Evolutionary conservation across 2,329 filamentous ascomycete genomes (phyloP).

Genomic region (Diaporthe humulicola): DNA sequence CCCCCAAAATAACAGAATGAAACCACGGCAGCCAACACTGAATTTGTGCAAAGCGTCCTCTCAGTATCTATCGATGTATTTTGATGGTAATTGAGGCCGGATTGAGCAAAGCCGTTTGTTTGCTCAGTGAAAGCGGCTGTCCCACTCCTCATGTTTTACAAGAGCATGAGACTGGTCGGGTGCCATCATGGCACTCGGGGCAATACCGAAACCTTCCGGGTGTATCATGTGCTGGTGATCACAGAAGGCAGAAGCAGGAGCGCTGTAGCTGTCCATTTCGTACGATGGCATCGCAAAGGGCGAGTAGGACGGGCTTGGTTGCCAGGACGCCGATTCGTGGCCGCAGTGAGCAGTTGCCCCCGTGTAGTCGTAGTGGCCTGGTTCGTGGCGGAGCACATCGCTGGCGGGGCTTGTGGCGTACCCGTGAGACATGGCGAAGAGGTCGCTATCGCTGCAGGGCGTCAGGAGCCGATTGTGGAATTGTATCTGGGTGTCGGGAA

Average conservation of each 20-base stretch:
- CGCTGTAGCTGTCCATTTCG: conserved; percentile 47
- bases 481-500: conserved; percentile 46
- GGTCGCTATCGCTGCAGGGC: conserved; percentile 66
- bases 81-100: too few relatives aligned
- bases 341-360: conserved; percentile 45
- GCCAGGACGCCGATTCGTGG: conserved; percentile 48
- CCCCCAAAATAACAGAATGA: not conserved
- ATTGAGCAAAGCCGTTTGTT: not conserved
- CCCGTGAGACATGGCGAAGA: conserved; percentile 47
- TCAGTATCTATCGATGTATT: not conserved
- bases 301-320: conserved; percentile 52
- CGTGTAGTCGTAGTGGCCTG: conserved; percentile 48
- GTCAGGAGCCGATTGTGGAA: conserved; percentile 61
- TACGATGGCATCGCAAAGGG: conserved; percentile 53
- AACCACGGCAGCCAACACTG: not conserved
- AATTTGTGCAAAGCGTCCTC: not conserved
- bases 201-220: conserved; percentile 34
- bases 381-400: conserved; percentile 49
- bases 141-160: conserved; percentile 40
- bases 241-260: conserved; percentile 41
- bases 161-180: conserved; percentile 26
- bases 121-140: conserved; percentile 29
- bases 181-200: conserved; percentile 35
- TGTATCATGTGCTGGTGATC: conserved; percentile 43
- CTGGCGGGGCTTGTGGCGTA: conserved; percentile 50